Evolutionary conservation across 306 rosid species (phyloP).

Genomic region (Trifolium repens): DNA sequence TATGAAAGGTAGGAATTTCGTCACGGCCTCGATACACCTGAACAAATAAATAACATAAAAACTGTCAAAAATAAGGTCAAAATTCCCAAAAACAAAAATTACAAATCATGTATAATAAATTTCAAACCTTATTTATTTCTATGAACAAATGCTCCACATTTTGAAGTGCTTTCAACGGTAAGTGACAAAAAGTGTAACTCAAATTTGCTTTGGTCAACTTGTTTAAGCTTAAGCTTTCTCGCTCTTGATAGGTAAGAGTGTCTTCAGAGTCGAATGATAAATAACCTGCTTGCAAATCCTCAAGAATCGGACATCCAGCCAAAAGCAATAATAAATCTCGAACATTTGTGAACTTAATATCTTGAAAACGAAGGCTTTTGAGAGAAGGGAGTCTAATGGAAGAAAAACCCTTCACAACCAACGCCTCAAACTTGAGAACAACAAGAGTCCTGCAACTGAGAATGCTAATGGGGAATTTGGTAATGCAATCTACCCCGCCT

Average conservation of each 20-base stretch:
- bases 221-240: not conserved
- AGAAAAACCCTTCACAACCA: not conserved
- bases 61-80: not conserved
- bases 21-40: not conserved
- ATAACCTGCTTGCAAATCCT: not conserved
- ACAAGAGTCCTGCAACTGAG: not conserved
- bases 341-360: no score
- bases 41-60: not conserved
- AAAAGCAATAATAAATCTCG: not conserved
- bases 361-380: not conserved
- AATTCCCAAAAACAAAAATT: not conserved
- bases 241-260: not conserved
- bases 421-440: not conserved
- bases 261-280: not conserved
- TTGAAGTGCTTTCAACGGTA: not conserved
- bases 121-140: not conserved
- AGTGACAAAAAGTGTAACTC: not conserved
- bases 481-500: no score
- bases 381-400: constrained; percentile 11
- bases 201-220: not conserved
- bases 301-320: constrained; percentile 2
- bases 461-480: not conserved
- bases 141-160: not conserved
- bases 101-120: not conserved
- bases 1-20: not conserved